Conservation (phyloP, 192 early-diverging fungal species). For the Rhizoclosmatium sp. region DNA sequence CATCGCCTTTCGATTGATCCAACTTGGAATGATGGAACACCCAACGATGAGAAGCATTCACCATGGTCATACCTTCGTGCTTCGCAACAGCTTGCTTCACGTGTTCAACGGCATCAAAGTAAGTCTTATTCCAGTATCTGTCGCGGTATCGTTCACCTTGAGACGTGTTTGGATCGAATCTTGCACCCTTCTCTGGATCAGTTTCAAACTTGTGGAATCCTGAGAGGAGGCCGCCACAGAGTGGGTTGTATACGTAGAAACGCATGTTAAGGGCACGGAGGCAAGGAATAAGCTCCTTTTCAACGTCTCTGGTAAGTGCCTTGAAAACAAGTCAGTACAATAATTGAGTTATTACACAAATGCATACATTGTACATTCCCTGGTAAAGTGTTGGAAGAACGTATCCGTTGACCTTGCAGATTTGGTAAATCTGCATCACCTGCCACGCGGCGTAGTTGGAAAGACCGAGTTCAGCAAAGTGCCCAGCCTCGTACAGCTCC, state of each 20-base stretch:
- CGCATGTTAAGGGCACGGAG: constrained; percentile 62
- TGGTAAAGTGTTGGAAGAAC: constrained; percentile 60
- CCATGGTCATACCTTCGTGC: constrained; percentile 43
- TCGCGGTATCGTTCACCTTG: constrained; percentile 51
- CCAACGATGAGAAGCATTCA: constrained; percentile 57
- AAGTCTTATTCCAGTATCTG: constrained; percentile 56
- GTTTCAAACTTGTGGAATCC: constrained; percentile 48
- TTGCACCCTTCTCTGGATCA: constrained; percentile 38
- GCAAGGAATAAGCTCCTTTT: constrained; percentile 67
- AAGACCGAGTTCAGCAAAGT: constrained; percentile 54
- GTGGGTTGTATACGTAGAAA: constrained; percentile 74
- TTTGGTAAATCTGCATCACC: constrained; percentile 57
- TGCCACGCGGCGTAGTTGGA: constrained; percentile 55
- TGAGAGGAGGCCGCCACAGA: constrained; percentile 58
- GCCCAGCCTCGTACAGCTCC: constrained; percentile 61
- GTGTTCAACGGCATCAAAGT: constrained; percentile 61
- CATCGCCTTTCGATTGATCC: constrained; percentile 49
- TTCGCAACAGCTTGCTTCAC: constrained; percentile 46
- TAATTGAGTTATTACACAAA: too few relatives aligned
- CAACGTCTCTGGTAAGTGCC: constrained; percentile 42
- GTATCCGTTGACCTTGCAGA: constrained; percentile 56
- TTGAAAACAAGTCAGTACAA: too few relatives aligned
- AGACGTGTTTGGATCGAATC: constrained; percentile 43
- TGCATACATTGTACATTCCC: constrained; percentile 44
- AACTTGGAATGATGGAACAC: constrained; percentile 55